Percentiles rank a stretch among this genome's conserved stretches.
phyloP scores from a whole-genome alignment of 1,284 basidiomycete genomes.

The Amylostereum areolatum region DNA sequence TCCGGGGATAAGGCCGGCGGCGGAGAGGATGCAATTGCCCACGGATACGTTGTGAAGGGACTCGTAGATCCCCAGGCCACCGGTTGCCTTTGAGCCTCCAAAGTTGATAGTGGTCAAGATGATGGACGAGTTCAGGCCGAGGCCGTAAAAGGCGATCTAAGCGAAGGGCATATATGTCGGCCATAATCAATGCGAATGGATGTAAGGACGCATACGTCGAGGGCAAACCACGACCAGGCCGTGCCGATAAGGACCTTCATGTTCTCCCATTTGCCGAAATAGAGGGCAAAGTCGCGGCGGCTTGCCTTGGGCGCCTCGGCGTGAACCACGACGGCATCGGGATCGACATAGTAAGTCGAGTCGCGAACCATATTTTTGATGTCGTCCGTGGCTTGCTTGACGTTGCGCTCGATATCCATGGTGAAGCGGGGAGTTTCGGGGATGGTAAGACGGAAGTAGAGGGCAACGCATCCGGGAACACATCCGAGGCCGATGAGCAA shows the following conservation, averaged over 20 bases:
- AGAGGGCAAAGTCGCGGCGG: slow-evolving; percentile 51
- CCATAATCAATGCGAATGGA: slow-evolving; percentile 11
- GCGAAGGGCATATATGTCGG: slow-evolving; percentile 13
- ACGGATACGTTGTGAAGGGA: slow-evolving; percentile 49
- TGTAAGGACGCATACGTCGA: slow-evolving; percentile 43
- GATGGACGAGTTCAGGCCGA: slow-evolving; percentile 75
- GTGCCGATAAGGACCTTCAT: slow-evolving; percentile 58
- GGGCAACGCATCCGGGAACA: slow-evolving; percentile 58
- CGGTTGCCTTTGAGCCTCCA: slow-evolving; percentile 32
- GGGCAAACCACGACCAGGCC: slow-evolving; percentile 70
- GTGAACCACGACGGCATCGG: slow-evolving; percentile 49
- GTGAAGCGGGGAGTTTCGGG: slow-evolving; percentile 83
- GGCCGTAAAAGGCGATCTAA: slow-evolving; percentile 81
- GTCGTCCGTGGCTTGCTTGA: slow-evolving; percentile 65
- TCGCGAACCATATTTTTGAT: slow-evolving; percentile 58
- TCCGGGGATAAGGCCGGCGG: slow-evolving; percentile 69
- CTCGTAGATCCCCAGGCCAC: slow-evolving; percentile 32
- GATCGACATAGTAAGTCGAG: slow-evolving; percentile 47
- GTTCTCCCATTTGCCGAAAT: slow-evolving; percentile 61
- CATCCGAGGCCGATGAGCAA: slow-evolving; percentile 68
- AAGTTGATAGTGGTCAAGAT: slow-evolving; percentile 57
- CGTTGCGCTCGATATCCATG: slow-evolving; percentile 85
- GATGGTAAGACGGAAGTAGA: slow-evolving; percentile 76
- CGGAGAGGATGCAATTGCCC: slow-evolving; percentile 66
- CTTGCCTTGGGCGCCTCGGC: slow-evolving; percentile 58